Percentiles rank a stretch among this genome's conserved stretches.
These are phyloP conservation scores for Xylaria nigripes DNA, from an alignment of 495 filamentous ascomycete species.

Conservation along the genomic window DNA sequence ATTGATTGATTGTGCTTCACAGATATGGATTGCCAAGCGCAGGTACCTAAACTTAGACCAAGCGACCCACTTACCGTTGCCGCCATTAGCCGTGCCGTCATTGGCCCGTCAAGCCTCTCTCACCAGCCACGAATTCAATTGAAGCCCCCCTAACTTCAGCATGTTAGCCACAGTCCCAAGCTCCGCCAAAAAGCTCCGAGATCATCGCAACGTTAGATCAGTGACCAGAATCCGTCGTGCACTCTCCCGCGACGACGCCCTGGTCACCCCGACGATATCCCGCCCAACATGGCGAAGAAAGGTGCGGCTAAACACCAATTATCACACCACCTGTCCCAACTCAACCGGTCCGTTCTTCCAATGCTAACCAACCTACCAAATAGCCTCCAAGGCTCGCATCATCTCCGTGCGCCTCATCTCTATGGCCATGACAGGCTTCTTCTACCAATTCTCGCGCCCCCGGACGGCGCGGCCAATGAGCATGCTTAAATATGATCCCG, in stretches of 20 bases:
- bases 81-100: no score
- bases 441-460: conserved; percentile 78
- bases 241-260: neutral
- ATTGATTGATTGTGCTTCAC: no score
- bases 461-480: conserved; percentile 74
- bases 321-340: neutral
- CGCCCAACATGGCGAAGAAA: conserved; percentile 16
- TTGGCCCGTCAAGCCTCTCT: neutral
- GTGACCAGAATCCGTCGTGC: neutral
- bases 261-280: conserved; percentile 2
- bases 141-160: neutral
- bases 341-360: neutral
- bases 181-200: conserved; percentile 1
- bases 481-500: conserved; percentile 98
- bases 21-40: no score
- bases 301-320: neutral
- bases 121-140: neutral
- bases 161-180: conserved; percentile 2
- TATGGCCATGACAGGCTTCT: conserved; percentile 98
- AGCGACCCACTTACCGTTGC: no score
- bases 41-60: no score
- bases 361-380: conserved; percentile 9
- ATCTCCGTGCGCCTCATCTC: conserved; percentile 89
- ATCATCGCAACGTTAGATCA: neutral
- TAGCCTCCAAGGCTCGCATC: conserved; percentile 79